Evolutionary conservation across 176 grass and related monocot genomes (phyloP).

Genomic region (Juncus effusus): DNA sequence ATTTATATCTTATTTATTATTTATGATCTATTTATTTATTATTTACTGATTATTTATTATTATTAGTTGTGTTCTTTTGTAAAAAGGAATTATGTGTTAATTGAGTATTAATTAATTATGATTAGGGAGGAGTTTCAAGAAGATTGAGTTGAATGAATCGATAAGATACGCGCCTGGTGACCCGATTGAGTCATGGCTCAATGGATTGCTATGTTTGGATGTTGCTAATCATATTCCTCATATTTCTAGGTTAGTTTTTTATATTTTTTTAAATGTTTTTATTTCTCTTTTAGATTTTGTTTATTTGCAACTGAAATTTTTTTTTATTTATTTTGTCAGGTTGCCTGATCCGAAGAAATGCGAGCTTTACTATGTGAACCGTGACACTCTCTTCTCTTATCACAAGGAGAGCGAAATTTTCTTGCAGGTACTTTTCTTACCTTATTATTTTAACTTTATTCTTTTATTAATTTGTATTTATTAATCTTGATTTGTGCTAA

Average conservation of each 20-base stretch:
- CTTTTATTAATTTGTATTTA: not conserved
- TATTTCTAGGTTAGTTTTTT: slow-evolving; percentile 61
- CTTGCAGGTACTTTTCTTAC: slow-evolving; percentile 58
- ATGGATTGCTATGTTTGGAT: slow-evolving; percentile 89
- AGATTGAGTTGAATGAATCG: slow-evolving; percentile 89
- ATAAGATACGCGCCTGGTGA: slow-evolving; percentile 94
- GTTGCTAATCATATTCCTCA: slow-evolving; percentile 78
- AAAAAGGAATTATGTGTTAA: too few species aligned
- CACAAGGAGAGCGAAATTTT: slow-evolving; percentile 97
- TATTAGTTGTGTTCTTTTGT: too few species aligned
- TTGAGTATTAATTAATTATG: too few species aligned
- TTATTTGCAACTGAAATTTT: not conserved
- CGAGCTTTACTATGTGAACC: slow-evolving; percentile 93
- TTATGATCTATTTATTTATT: too few species aligned
- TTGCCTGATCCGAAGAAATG: slow-evolving; percentile 74
- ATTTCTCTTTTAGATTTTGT: not conserved
- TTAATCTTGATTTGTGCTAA: slow-evolving; percentile 28
- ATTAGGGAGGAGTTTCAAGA: slow-evolving; percentile 89
- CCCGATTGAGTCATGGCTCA: slow-evolving; percentile 91
- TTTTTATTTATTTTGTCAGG: slow-evolving; percentile 26
- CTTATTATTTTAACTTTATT: not conserved
- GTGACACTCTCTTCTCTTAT: slow-evolving; percentile 97
- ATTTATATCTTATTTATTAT: too few species aligned
- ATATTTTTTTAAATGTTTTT: slow-evolving; percentile 4
- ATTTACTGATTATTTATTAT: too few species aligned